Conservation (phyloP, 1,139 yeast genomes). For the Saccharomyces hybrid region DNA sequence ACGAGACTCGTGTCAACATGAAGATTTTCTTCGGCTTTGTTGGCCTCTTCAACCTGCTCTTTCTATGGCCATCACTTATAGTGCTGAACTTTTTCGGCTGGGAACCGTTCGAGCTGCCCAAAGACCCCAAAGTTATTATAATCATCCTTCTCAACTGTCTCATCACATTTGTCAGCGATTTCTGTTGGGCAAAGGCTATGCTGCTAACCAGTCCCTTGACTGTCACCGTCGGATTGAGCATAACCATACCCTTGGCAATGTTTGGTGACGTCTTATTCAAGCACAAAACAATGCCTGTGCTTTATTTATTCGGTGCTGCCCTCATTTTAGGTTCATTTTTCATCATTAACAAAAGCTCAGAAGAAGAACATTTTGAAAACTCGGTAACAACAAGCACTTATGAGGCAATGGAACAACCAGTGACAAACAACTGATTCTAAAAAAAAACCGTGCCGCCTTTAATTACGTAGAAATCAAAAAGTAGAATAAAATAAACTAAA, state of each 20-base stretch:
- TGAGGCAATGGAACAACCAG: background rate
- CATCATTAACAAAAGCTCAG: slow-evolving; percentile 71
- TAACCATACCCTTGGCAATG: slow-evolving; percentile 90
- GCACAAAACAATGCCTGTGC: slow-evolving; percentile 49
- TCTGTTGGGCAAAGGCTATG: slow-evolving; percentile 91
- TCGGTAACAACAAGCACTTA: slow-evolving; percentile 1
- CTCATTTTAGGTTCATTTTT: slow-evolving; percentile 78
- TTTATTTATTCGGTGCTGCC: slow-evolving; percentile 71
- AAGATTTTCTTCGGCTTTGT: slow-evolving; percentile 87
- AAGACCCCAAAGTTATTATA: slow-evolving; percentile 41
- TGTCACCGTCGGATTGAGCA: slow-evolving; percentile 84
- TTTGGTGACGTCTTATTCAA: slow-evolving; percentile 77
- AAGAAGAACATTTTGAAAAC: slow-evolving; percentile 37
- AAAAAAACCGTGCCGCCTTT: background rate
- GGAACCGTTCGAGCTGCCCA: slow-evolving; percentile 66
- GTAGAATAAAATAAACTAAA: background rate
- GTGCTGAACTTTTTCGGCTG: slow-evolving; percentile 51
- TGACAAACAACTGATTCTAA: background rate
- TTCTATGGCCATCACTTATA: slow-evolving; percentile 71
- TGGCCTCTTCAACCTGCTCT: slow-evolving; percentile 64
- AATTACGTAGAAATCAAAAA: background rate
- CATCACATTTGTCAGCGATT: slow-evolving; percentile 76
- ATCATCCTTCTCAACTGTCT: slow-evolving; percentile 57
- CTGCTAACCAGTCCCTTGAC: slow-evolving; percentile 83
- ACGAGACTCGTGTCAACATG: slow-evolving; percentile 68